Conservation (phyloP, 1,139 yeast species). For the Candida glucosophila region DNA sequence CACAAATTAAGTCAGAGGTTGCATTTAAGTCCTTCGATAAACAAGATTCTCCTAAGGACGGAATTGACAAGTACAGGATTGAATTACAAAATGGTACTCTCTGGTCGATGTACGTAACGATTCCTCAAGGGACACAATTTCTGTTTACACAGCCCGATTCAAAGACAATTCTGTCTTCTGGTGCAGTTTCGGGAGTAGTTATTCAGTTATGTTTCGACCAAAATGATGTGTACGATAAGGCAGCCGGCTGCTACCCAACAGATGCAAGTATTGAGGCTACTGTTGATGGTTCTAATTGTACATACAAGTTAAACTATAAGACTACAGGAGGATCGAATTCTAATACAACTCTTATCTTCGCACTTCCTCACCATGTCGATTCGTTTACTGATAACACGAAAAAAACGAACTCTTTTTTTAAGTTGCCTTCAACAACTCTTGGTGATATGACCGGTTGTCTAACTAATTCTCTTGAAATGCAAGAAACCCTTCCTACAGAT, state of each 20-base stretch:
- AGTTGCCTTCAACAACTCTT: slow-evolving; percentile 46
- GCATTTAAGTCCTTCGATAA: slow-evolving; percentile 40
- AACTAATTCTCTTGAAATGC: slow-evolving; percentile 36
- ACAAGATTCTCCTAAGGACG: slow-evolving; percentile 19
- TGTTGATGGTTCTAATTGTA: slow-evolving; percentile 19
- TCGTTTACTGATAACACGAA: slow-evolving; percentile 31
- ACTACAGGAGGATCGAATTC: slow-evolving; percentile 40
- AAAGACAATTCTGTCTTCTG: slow-evolving; percentile 8
- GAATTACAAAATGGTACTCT: slow-evolving; percentile 17
- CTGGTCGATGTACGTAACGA: slow-evolving; percentile 42
- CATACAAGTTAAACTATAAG: slow-evolving; percentile 40
- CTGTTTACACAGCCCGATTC: slow-evolving; percentile 4
- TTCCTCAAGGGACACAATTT: slow-evolving; percentile 8
- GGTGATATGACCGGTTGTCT: slow-evolving; percentile 52
- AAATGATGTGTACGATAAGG: slow-evolving; percentile 32
- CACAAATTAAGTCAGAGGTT: slow-evolving; percentile 38
- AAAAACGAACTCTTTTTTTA: slow-evolving; percentile 30
- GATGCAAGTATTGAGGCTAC: slow-evolving; percentile 12
- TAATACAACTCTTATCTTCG: slow-evolving; percentile 45
- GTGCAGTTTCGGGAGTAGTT: slow-evolving; percentile 37
- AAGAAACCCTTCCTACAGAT: slow-evolving; percentile 19
- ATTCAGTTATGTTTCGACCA: slow-evolving; percentile 43
- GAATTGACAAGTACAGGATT: slow-evolving; percentile 7
- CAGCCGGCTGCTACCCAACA: slow-evolving; percentile 56
- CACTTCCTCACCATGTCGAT: slow-evolving; percentile 56